Evolutionary conservation across 805 yeast species (phyloP).

Genomic region (Pichia occidentalis): DNA sequence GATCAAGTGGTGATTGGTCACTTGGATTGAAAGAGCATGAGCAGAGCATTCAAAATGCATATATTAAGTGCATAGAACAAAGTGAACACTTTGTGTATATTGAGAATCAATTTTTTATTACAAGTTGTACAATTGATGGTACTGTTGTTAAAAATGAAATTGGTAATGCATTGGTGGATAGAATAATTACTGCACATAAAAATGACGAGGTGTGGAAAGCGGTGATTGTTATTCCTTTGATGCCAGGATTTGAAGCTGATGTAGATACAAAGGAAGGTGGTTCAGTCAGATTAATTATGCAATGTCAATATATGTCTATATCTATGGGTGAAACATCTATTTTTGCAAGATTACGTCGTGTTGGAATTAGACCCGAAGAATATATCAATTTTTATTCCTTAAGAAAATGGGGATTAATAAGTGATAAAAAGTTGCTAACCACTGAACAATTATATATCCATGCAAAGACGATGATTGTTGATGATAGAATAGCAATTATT

Average conservation of each 20-base stretch:
- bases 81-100: constrained; percentile 90
- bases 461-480: constrained; percentile 86
- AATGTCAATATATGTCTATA: constrained; percentile 90
- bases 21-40: constrained; percentile 81
- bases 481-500: constrained; percentile 87
- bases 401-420: constrained; percentile 93
- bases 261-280: constrained; percentile 93
- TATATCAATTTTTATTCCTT: constrained; percentile 88
- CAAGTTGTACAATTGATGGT: constrained; percentile 83
- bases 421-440: constrained; percentile 62
- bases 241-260: constrained; percentile 96
- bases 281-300: constrained; percentile 92
- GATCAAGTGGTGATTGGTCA: constrained; percentile 94
- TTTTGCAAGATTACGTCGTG: constrained; percentile 68
- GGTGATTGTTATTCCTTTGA: constrained; percentile 81
- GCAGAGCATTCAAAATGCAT: constrained; percentile 87
- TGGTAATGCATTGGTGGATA: constrained; percentile 96
- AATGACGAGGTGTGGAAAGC: constrained; percentile 83
- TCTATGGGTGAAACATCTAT: constrained; percentile 86
- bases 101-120: constrained; percentile 91
- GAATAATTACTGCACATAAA: constrained; percentile 82
- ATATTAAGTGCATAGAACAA: constrained; percentile 80
- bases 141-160: constrained; percentile 78
- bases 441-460: constrained; percentile 93
- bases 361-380: constrained; percentile 83